Percentiles rank a stretch among this genome's conserved stretches.
These are phyloP conservation scores for Beauveria asiatica DNA, from an alignment of 2,329 filamentous ascomycete genomes.

Conservation along the genomic window DNA sequence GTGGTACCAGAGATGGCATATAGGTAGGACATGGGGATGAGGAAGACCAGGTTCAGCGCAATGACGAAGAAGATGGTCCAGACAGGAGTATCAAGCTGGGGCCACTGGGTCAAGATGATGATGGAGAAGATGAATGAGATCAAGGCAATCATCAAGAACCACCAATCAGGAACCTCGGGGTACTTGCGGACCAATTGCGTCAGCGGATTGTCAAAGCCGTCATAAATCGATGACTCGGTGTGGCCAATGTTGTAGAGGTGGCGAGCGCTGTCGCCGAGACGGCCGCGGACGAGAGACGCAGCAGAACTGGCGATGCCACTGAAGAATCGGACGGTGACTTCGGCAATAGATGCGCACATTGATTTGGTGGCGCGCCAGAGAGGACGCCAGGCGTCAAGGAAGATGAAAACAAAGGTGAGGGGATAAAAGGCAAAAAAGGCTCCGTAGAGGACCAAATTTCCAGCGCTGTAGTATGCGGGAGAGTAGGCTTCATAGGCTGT, in stretches of 20 bases:
- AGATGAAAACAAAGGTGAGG: slow-evolving; percentile 27
- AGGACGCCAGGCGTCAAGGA: slow-evolving; percentile 23
- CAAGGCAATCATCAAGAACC: slow-evolving; percentile 22
- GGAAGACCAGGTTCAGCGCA: slow-evolving; percentile 29
- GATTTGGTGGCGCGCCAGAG: slow-evolving; percentile 8
- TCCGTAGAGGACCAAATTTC: slow-evolving; percentile 23
- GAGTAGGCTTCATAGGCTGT: slow-evolving; percentile 26
- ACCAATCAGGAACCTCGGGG: slow-evolving; percentile 41
- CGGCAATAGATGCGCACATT: not conserved
- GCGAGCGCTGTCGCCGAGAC: slow-evolving; percentile 21
- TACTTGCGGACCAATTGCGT: slow-evolving; percentile 35
- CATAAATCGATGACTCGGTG: slow-evolving; percentile 31
- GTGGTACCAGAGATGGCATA: slow-evolving; percentile 35
- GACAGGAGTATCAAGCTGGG: slow-evolving; percentile 20
- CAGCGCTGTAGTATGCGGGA: slow-evolving; percentile 25
- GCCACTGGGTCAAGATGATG: slow-evolving; percentile 22
- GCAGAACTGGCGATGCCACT: slow-evolving; percentile 20
- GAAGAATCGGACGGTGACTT: not conserved
- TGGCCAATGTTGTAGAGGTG: slow-evolving; percentile 31
- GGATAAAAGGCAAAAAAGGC: slow-evolving; percentile 26
- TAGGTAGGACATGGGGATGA: slow-evolving; percentile 32
- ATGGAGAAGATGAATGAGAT: slow-evolving; percentile 25
- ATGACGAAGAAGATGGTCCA: slow-evolving; percentile 25
- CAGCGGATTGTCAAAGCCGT: slow-evolving; percentile 32
- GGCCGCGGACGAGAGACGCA: slow-evolving; percentile 23